phyloP scores from a whole-genome alignment of 2,329 filamentous ascomycete species.

The Fusarium verrucosum region DNA sequence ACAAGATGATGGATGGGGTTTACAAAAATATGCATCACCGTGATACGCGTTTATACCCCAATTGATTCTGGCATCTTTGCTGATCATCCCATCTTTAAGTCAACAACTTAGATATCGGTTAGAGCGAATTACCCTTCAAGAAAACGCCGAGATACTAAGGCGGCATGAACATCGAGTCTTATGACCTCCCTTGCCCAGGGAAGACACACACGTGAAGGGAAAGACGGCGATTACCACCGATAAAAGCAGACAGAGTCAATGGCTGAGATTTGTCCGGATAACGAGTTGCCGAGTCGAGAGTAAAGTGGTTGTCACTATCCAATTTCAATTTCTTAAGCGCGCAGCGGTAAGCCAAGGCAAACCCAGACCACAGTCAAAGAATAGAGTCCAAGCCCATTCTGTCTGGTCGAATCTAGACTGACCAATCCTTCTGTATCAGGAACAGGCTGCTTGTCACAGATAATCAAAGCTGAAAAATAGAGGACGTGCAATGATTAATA shows the following conservation, averaged over 20 bases:
- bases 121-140: constrained; percentile 20
- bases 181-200: not conserved
- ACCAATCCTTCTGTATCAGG: constrained; percentile 5
- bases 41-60: not conserved
- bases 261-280: constrained; percentile 26
- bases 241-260: constrained; percentile 11
- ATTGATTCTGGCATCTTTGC: not conserved
- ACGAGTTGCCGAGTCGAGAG: constrained; percentile 25
- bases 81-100: no score
- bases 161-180: constrained; percentile 7
- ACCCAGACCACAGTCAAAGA: constrained; percentile 15
- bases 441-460: no score
- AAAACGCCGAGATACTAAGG: not conserved
- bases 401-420: constrained; percentile 1
- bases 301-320: constrained; percentile 18
- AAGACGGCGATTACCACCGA: not conserved
- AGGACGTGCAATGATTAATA: not conserved
- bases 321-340: constrained; percentile 35
- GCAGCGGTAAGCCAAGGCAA: constrained; percentile 26
- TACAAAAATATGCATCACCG: constrained; percentile 5
- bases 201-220: not conserved
- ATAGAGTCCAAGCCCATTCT: constrained; percentile 1
- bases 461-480: not conserved
- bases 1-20: constrained; percentile 30
- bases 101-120: constrained; percentile 7